Percentiles rank a stretch among this genome's conserved stretches.
These are phyloP conservation scores for Gnomoniopsis smithogilvyi DNA, from an alignment of 2,329 filamentous ascomycete genomes.

Conservation along the genomic window DNA sequence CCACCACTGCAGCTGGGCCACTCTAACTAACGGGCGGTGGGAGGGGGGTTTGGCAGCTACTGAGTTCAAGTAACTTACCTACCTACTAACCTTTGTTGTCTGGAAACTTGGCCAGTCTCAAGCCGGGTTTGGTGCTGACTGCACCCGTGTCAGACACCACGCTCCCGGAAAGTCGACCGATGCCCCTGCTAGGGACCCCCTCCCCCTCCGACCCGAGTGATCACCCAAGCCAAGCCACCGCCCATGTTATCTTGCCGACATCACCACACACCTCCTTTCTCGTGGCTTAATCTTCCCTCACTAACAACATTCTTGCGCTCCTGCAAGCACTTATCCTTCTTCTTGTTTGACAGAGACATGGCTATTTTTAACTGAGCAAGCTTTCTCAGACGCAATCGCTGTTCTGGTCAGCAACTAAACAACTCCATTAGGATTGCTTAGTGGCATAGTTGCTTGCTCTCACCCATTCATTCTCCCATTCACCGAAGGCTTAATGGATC, in stretches of 20 bases:
- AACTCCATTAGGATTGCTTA: neutral
- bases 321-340: neutral
- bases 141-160: constrained; percentile 3
- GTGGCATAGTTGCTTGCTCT: neutral
- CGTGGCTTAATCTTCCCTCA: neutral
- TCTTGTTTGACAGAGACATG: neutral
- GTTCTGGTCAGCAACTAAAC: constrained; percentile 9
- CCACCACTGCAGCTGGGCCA: constrained; percentile 1
- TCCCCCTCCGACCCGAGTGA: neutral
- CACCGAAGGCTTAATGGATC: neutral
- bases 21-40: neutral
- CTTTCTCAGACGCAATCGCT: constrained; percentile 10
- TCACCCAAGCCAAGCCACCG: neutral
- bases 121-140: constrained; percentile 1
- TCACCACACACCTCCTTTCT: constrained; percentile 4
- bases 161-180: neutral
- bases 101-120: constrained; percentile 5
- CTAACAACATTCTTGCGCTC: neutral
- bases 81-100: constrained; percentile 5
- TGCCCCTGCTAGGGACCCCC: neutral
- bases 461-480: neutral
- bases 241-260: constrained; percentile 13
- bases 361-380: constrained; percentile 2
- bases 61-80: neutral
- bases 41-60: too few species aligned